Conservation (phyloP, 352 stramenopile species). For the Blastocystis sp. region DNA sequence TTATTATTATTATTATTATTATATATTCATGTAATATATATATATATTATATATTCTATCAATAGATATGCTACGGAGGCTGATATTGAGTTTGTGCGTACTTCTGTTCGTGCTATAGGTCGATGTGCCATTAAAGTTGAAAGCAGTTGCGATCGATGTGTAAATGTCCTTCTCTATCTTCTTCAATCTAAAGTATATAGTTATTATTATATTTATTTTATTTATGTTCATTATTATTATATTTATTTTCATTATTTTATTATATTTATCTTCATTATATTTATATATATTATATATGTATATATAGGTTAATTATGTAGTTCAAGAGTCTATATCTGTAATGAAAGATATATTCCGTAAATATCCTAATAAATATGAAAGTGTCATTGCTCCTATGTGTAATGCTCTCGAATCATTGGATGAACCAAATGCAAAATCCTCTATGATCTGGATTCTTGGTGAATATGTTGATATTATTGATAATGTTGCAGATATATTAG, state of each 20-base stretch:
- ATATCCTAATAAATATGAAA: constrained; percentile 96
- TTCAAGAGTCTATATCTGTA: constrained; percentile 95
- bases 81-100: constrained; percentile 95
- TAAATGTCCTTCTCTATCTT: constrained; percentile 89
- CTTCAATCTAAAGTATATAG: constrained; percentile 97
- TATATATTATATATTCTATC: too few relatives aligned
- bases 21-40: too few relatives aligned
- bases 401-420: constrained; percentile 96
- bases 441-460: constrained; percentile 99
- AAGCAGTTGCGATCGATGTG: constrained; percentile 82
- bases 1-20: too few relatives aligned
- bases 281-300: too few relatives aligned
- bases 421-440: constrained; percentile 88
- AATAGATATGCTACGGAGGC: constrained; percentile 75
- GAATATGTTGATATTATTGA: constrained; percentile 90
- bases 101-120: constrained; percentile 82
- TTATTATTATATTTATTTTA: too few relatives aligned
- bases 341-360: constrained; percentile 99
- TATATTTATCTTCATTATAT: too few relatives aligned
- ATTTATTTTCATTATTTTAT: too few relatives aligned
- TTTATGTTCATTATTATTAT: too few relatives aligned
- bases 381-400: constrained; percentile 96
- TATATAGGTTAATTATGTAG: constrained; percentile 75
- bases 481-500: constrained; percentile 90
- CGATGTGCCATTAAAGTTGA: constrained; percentile 91